Evolutionary conservation across 768 basidiomycete species (phyloP).

Genomic region (Suillus alpinus): DNA sequence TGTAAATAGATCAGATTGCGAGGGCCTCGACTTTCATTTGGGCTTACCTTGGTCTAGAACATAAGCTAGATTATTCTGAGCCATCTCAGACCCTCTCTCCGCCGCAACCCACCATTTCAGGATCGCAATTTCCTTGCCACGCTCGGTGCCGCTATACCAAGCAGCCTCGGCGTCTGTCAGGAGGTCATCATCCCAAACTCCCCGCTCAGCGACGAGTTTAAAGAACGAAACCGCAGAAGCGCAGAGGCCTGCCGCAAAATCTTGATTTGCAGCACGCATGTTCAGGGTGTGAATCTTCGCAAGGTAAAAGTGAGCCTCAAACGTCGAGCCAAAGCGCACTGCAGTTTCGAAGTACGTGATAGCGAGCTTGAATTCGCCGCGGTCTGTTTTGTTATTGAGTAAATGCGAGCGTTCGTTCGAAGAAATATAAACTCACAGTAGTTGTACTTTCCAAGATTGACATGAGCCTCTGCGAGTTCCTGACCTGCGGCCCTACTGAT

Average conservation of each 20-base stretch:
- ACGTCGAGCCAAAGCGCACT: slow-evolving; percentile 82
- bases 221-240: slow-evolving; percentile 90
- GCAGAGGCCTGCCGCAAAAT: slow-evolving; percentile 70
- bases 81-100: slow-evolving; percentile 87
- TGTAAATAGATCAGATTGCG: slow-evolving; percentile 22
- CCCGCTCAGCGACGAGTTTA: slow-evolving; percentile 90
- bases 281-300: slow-evolving; percentile 75
- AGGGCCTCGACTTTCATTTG: slow-evolving; percentile 25
- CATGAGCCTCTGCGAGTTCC: slow-evolving; percentile 90
- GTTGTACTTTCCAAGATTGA: slow-evolving; percentile 83
- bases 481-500: slow-evolving; percentile 81
- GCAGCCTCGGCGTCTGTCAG: slow-evolving; percentile 75
- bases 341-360: slow-evolving; percentile 80
- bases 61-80: slow-evolving; percentile 94
- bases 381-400: slow-evolving; percentile 42
- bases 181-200: slow-evolving; percentile 81
- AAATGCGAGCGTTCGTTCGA: background rate
- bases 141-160: slow-evolving; percentile 68
- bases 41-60: slow-evolving; percentile 83
- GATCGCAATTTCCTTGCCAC: slow-evolving; percentile 80
- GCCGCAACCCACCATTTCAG: slow-evolving; percentile 94
- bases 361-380: slow-evolving; percentile 65
- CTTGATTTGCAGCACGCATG: slow-evolving; percentile 37
- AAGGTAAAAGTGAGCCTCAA: slow-evolving; percentile 93
- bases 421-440: slow-evolving; percentile 42